phyloP scores from a whole-genome alignment of 2,329 filamentous ascomycete genomes.

The Alternaria tenuissima region DNA sequence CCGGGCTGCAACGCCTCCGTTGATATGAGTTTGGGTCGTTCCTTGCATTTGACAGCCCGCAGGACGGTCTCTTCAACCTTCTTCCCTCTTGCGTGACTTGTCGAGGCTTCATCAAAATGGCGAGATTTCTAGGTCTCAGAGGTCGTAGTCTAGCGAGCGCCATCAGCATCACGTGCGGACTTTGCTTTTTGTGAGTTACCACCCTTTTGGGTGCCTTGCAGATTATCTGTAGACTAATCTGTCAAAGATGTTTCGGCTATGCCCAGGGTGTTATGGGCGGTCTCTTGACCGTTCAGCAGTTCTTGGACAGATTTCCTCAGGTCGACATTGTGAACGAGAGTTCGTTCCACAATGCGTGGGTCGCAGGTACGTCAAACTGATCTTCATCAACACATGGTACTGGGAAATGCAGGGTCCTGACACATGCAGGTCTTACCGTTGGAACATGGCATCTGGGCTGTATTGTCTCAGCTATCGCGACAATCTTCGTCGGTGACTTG shows the following conservation, averaged over 20 bases:
- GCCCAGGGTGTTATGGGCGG: slow-evolving; percentile 73
- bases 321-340: slow-evolving; percentile 33
- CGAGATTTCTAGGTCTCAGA: slow-evolving; percentile 34
- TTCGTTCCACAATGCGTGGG: slow-evolving; percentile 33
- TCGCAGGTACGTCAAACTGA: slow-evolving; percentile 31
- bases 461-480: slow-evolving; percentile 64
- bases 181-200: slow-evolving; percentile 38
- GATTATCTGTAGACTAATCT: slow-evolving; percentile 18
- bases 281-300: slow-evolving; percentile 73
- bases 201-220: background rate
- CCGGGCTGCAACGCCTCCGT: background rate
- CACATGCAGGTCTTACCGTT: slow-evolving; percentile 36
- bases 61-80: background rate
- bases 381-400: background rate
- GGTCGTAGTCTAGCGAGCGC: slow-evolving; percentile 29
- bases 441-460: slow-evolving; percentile 59
- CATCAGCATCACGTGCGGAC: slow-evolving; percentile 36
- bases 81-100: background rate
- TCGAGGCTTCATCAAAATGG: slow-evolving; percentile 21
- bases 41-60: background rate
- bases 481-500: slow-evolving; percentile 59
- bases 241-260: slow-evolving; percentile 62
- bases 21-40: background rate
- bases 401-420: background rate
- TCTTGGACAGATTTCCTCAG: slow-evolving; percentile 54